Base-by-base conservation (phyloP, 2,329 filamentous ascomycete genomes). In the Monosporascus cannonballus region DNA sequence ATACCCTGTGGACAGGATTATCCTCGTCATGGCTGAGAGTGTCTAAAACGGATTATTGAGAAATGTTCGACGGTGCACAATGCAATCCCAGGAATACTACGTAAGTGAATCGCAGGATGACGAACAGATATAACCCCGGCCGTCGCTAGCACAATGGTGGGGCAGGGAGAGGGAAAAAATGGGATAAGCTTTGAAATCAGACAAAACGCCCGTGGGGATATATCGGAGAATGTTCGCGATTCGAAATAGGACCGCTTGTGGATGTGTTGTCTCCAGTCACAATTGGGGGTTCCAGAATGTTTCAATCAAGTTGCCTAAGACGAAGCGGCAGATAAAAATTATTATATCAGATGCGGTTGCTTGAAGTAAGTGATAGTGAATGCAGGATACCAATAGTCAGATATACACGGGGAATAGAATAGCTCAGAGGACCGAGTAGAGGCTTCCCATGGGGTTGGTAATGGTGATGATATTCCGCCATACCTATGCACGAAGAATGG, bases 1-100 rank as follows among this genome's bases (percentile, higher is more conserved):
- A 64, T 80, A 94, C 90, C 87, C 90, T 59, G 90, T 95, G 52
- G 89, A 95, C 51, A 95, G 82, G 59, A 95, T 81, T 67, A 95
- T 77, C 76, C 90, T 90, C 75, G 90, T 90, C 78, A 80, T 85
- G 22, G 24, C 24, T 17, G 18, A n/a, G 38, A 34, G 9, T 30
- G 27, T 30, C 27, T 14, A 34, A 34, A 34, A 14, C 1, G 4
- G 11, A 34, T 14, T 34, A 2, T 2, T 5, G 30, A 9, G 11
- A 14, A 34, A 34, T 34, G 11, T 34, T 30, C 4, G 30, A 14
- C 4, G 4, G 11, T 14, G 3, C 11, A 34, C 30, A 34, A 34
- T 34, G 30, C 30, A 34, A 34, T 34, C 9, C 9, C 30, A 30
- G 30, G 30, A 34, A 34, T 11, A 34, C 30, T 34, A 34, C 30